Evolutionary conservation across 192 early-diverging fungal species (phyloP).

Genomic region (Entrophospora sp.): DNA sequence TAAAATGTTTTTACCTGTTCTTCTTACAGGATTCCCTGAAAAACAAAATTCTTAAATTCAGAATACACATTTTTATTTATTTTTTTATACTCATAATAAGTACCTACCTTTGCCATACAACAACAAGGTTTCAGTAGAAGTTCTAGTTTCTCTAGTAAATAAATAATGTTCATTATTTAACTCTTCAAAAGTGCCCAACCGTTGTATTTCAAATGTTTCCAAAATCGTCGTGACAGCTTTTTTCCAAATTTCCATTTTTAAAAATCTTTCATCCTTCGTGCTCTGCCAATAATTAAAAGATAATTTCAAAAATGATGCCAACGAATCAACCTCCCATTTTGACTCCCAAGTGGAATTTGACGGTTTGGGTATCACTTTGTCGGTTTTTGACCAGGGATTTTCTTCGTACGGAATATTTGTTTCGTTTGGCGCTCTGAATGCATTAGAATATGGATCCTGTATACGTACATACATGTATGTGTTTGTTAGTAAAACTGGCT

Average conservation of each 20-base stretch:
- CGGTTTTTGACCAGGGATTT: slow-evolving; percentile 27
- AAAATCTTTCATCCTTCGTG: slow-evolving; percentile 34
- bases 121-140: slow-evolving; percentile 36
- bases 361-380: slow-evolving; percentile 35
- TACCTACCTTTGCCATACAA: slow-evolving; percentile 36
- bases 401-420: slow-evolving; percentile 25
- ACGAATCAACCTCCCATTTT: slow-evolving; percentile 64
- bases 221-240: slow-evolving; percentile 39
- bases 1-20: neutral
- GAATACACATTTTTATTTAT: neutral
- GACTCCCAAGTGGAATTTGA: slow-evolving; percentile 44
- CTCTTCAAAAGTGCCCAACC: slow-evolving; percentile 32
- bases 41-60: neutral
- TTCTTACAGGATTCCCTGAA: neutral
- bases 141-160: slow-evolving; percentile 23
- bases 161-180: slow-evolving; percentile 15
- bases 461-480: too few species aligned
- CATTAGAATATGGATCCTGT: slow-evolving; percentile 53
- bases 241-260: slow-evolving; percentile 32
- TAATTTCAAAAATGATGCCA: slow-evolving; percentile 54
- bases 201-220: slow-evolving; percentile 31
- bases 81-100: neutral
- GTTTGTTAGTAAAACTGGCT: too few species aligned
- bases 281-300: slow-evolving; percentile 43
- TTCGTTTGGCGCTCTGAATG: slow-evolving; percentile 46